phyloP scores from a whole-genome alignment of 768 basidiomycete genomes.

The Boletus rubropictus region DNA sequence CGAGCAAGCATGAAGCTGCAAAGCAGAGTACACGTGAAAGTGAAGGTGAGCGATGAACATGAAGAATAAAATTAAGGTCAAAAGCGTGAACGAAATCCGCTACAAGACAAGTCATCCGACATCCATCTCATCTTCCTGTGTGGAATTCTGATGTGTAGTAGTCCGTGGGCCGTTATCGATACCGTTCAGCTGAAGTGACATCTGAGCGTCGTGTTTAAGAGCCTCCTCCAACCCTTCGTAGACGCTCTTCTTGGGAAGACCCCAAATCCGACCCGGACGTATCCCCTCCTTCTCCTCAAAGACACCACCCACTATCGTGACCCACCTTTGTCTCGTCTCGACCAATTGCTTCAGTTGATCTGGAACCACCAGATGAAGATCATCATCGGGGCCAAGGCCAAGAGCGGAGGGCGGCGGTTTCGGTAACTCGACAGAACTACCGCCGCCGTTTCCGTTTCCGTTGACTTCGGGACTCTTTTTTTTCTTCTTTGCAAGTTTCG shows the following conservation, averaged over 20 bases:
- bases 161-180: constrained; percentile 26
- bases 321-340: constrained; percentile 72
- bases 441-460: constrained; percentile 29
- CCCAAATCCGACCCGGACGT: constrained; percentile 65
- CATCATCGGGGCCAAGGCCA: constrained; percentile 64
- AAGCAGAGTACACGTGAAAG: constrained; percentile 23
- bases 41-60: constrained; percentile 23
- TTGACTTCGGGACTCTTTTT: constrained; percentile 49
- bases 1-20: constrained; percentile 20
- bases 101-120: constrained; percentile 40
- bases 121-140: constrained; percentile 59
- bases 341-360: constrained; percentile 70
- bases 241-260: constrained; percentile 70
- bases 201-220: constrained; percentile 36
- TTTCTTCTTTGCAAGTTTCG: constrained; percentile 68
- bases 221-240: constrained; percentile 73
- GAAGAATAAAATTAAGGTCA: constrained; percentile 24
- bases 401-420: constrained; percentile 67
- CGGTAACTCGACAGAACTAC: constrained; percentile 33
- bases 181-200: constrained; percentile 17
- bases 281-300: constrained; percentile 71
- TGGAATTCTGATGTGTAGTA: constrained; percentile 38
- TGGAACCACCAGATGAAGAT: constrained; percentile 54
- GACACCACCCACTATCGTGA: constrained; percentile 64
- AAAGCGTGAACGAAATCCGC: constrained; percentile 2